phyloP scores from a whole-genome alignment of 352 stramenopile species.

The Elongisporangium undulatum region DNA sequence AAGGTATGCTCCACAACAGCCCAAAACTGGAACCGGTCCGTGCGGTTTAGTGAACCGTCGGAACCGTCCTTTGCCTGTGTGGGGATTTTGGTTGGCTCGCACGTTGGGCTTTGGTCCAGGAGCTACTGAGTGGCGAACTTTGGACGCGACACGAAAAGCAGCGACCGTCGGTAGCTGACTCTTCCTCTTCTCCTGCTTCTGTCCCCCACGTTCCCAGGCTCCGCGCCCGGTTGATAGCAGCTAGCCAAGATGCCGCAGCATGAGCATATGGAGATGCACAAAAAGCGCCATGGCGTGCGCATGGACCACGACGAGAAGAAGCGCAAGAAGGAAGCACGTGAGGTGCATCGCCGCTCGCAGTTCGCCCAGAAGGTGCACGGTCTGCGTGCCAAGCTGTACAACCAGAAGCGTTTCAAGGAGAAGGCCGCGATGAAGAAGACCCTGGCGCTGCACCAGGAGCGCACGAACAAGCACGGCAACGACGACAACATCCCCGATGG shows the following conservation, averaged over 20 bases:
- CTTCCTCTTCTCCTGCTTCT: neutral
- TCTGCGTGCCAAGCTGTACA: slow-evolving; percentile 98
- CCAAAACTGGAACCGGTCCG: neutral
- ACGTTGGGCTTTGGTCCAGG: neutral
- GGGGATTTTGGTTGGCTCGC: neutral
- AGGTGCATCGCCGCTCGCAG: slow-evolving; percentile 96
- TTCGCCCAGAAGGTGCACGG: slow-evolving; percentile 99
- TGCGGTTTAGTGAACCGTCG: neutral
- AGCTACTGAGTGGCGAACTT: neutral
- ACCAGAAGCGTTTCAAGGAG: slow-evolving; percentile 99
- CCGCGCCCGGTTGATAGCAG: neutral
- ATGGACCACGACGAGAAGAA: slow-evolving; percentile 96
- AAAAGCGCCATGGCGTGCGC: slow-evolving; percentile 98
- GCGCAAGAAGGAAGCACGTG: slow-evolving; percentile 98
- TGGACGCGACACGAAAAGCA: neutral
- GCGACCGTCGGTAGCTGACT: neutral
- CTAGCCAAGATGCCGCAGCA: slow-evolving; percentile 93
- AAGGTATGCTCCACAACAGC: slow-evolving; percentile 5
- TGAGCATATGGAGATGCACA: slow-evolving; percentile 99
- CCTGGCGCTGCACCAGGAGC: slow-evolving; percentile 98
- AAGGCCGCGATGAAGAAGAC: slow-evolving; percentile 99
- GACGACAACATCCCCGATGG: slow-evolving; percentile 96
- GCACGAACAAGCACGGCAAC: slow-evolving; percentile 98
- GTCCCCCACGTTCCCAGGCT: neutral
- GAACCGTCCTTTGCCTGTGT: neutral